Evolutionary conservation across 2,329 filamentous ascomycete species (phyloP).

Genomic region (Claviceps cyperi): DNA sequence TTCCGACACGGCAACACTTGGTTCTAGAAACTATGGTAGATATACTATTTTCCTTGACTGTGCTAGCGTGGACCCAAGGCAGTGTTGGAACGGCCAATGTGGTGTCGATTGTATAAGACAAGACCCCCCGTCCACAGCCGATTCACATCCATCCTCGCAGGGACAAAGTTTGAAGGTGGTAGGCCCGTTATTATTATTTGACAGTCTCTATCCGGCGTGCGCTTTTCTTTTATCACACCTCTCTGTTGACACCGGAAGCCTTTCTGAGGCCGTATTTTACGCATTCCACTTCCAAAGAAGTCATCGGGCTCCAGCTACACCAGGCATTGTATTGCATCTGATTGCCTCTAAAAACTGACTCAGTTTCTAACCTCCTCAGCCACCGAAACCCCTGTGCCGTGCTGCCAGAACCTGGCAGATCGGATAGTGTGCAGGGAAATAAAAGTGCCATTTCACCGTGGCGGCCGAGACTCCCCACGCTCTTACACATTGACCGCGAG

Average conservation of each 20-base stretch:
- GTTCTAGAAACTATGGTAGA: not conserved
- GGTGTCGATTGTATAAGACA: conserved; percentile 8
- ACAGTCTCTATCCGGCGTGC: not conserved
- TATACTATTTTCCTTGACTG: not conserved
- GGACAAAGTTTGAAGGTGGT: not conserved
- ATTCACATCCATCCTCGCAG: conserved; percentile 1
- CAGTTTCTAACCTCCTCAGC: conserved; percentile 10
- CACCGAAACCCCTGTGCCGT: conserved; percentile 26
- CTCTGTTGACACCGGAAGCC: not conserved
- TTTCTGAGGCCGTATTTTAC: not conserved
- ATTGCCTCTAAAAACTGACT: conserved; percentile 9
- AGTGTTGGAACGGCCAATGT: conserved; percentile 3
- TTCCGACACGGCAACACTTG: not conserved
- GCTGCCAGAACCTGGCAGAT: conserved; percentile 19
- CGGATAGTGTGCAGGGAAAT: conserved; percentile 20
- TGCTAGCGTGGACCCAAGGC: conserved; percentile 3
- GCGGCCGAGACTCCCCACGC: conserved; percentile 21
- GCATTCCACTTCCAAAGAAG: not conserved
- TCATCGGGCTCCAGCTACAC: not conserved
- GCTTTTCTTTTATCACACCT: not conserved
- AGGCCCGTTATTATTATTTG: not conserved
- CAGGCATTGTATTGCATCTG: conserved; percentile 2
- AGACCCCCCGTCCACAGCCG: conserved; percentile 3
- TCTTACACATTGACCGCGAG: conserved; percentile 25
- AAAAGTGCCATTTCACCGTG: conserved; percentile 17